Evolutionary conservation across 2,329 filamentous ascomycete genomes (phyloP), one percentile per base, ranked within the genome.

Genomic region (Byssochlamys sp.): DNA sequence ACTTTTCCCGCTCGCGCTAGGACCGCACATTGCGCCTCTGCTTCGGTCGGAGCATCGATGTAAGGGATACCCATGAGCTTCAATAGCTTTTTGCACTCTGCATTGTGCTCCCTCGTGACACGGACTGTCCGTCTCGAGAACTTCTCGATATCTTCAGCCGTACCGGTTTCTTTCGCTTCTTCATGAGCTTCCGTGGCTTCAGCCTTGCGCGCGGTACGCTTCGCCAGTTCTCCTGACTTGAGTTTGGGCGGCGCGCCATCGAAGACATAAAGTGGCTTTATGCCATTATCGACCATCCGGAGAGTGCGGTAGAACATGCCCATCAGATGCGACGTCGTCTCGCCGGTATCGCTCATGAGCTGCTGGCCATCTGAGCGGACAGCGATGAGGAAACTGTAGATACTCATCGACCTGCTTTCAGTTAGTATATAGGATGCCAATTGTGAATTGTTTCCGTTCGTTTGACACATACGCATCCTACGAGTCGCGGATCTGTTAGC

Each of bases 301-400:
- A 99, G 82, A 2, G 94, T 99, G 66, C 94, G 91, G 80, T 99
- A 99, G 80, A 99, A 99, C 86, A 99, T 92, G 69, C 94, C 94
- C 91, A 99, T 97, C 14, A 99, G 79, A 73, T 99, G 94, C 19
- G 94, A 99, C 0, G 94, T 99, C 1, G 94, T 99, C 74, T 97
- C 91, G 68, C 94, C 94, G 55, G 86, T 87, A 69, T 99, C 94
- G 74, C 87, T 95, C 82, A 87, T 97, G 67, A 99, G 86, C 75
- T 96, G 91, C 73, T 99, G 90, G 66, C 94, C 94, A 67, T 96
- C 91, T 67, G 91, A 96, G 66, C 94, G 91, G 57, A 99, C 94
- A 54, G 94, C 94, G 71, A 99, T 94, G 60, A 99, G 84, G 79
- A 99, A 99, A 75, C 90, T 95, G 81, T 99, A 99, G 69, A 99